Conservation (phyloP, 2,329 filamentous ascomycete genomes). For the Salinomyces thailandicus region DNA sequence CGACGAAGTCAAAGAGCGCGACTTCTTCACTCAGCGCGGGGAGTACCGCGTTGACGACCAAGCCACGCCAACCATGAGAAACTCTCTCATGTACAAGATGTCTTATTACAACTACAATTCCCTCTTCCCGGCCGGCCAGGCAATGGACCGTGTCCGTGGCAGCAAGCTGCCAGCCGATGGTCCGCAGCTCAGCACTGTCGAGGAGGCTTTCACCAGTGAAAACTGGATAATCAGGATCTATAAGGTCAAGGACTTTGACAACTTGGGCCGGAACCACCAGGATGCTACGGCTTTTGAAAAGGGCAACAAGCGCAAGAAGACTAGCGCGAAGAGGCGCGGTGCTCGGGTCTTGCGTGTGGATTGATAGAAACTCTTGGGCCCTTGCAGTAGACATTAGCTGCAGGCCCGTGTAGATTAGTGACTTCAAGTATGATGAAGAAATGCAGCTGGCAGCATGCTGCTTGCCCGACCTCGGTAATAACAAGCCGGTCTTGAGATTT, state of each 20-base stretch:
- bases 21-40: slow-evolving; percentile 87
- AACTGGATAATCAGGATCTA: slow-evolving; percentile 99
- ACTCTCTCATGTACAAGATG: slow-evolving; percentile 99
- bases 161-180: slow-evolving; percentile 70
- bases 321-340: slow-evolving; percentile 57
- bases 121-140: slow-evolving; percentile 86
- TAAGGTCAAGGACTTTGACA: slow-evolving; percentile 98
- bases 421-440: too few relatives aligned
- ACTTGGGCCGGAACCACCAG: slow-evolving; percentile 80
- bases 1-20: slow-evolving; percentile 94
- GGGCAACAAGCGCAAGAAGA: slow-evolving; percentile 76
- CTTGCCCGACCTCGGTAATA: too few relatives aligned
- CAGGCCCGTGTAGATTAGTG: too few relatives aligned
- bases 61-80: slow-evolving; percentile 94
- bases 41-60: slow-evolving; percentile 92
- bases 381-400: too few relatives aligned
- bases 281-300: slow-evolving; percentile 59
- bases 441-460: too few relatives aligned
- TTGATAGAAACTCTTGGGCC: too few relatives aligned
- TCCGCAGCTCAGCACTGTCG: slow-evolving; percentile 75
- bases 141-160: slow-evolving; percentile 77
- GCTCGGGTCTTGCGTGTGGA: slow-evolving; percentile 62
- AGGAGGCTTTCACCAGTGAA: slow-evolving; percentile 97
- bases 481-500: too few relatives aligned
- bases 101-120: slow-evolving; percentile 96